phyloP scores from a whole-genome alignment of 2,329 filamentous ascomycete genomes.

The Aspergillus neotritici region DNA sequence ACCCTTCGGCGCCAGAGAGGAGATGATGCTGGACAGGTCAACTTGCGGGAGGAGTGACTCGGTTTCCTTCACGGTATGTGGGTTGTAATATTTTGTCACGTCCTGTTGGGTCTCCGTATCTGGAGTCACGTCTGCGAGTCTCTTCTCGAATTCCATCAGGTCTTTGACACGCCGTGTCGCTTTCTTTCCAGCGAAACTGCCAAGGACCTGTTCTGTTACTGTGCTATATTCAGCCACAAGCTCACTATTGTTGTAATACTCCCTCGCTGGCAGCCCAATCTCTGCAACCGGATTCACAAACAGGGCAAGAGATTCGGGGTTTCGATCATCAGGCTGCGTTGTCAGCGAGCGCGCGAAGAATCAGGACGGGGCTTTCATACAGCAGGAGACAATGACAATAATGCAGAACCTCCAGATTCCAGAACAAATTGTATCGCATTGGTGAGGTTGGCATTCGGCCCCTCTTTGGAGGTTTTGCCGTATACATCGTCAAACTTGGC shows the following conservation, averaged over 20 bases:
- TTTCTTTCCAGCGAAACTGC: conserved; percentile 33
- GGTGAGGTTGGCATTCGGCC: conserved; percentile 27
- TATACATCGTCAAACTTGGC: conserved; percentile 47
- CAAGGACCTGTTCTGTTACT: conserved; percentile 40
- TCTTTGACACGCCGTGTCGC: conserved; percentile 29
- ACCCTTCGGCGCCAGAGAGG: conserved; percentile 47
- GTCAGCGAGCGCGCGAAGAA: conserved; percentile 7
- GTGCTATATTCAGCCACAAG: conserved; percentile 49
- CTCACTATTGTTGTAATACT: conserved; percentile 54
- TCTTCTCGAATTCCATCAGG: conserved; percentile 55
- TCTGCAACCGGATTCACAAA: conserved; percentile 41
- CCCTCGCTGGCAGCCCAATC: conserved; percentile 58
- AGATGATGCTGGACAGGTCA: conserved; percentile 49
- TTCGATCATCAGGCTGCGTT: conserved; percentile 46
- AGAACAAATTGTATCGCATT: conserved; percentile 33
- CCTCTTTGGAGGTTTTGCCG: conserved; percentile 26
- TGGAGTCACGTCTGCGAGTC: conserved; percentile 55
- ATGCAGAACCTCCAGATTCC: conserved; percentile 31
- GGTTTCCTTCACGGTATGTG: conserved; percentile 53
- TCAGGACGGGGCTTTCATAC: conserved; percentile 15
- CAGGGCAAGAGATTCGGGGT: conserved; percentile 50
- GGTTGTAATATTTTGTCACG: conserved; percentile 64
- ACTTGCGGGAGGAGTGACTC: conserved; percentile 53
- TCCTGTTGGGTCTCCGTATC: conserved; percentile 55
- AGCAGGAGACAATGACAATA: conserved; percentile 29